Evolutionary conservation across 1,284 basidiomycete species (phyloP), one percentile per base, ranked within the genome.

Genomic region (Leccinum pachyderme): DNA sequence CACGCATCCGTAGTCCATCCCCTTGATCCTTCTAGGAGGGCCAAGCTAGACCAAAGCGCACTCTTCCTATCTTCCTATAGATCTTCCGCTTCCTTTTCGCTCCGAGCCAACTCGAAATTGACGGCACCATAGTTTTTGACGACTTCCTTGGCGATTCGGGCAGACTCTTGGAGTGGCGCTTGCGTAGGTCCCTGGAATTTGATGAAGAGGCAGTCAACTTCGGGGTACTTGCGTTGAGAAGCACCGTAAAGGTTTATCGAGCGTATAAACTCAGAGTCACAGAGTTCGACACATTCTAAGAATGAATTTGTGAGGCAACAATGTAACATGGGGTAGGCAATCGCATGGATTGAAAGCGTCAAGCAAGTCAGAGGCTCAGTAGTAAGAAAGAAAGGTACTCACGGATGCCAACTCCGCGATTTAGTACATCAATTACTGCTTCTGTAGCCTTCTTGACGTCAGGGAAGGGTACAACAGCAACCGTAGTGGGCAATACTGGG

Each of bases 11-110:
- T 22, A 12, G 37, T 39, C n/a, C 37, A 39, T 22, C 37, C 87
- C 54, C 76, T 81, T 2, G 77, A 73, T 5, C 84, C 85, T 7
- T 84, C 82, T n/a, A 82, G 71, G 33, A 89, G 70, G 50, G 86
- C 84, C 63, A 93, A 64, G 2, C 86, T 83, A 8, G 83, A 79
- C 75, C 86, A 93, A 39, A 88, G 77, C 7, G 89, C 91, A 51
- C 90, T 89, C 77, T 97, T 98, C 46, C 95, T 71, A 54, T 93
- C 91, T 49, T 79, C 75, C 95, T 95, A 98, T 9, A 98, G 73
- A 51, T 86, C 83, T 3, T 78, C 77, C 0, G 91, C 91, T 62
- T 93, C 89, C 48, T 81, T 73, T 22, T 88, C 81, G 53, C 75
- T 78, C 49, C 76, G 77, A 1, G 91, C 89, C 25, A 93, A 80